Base-by-base conservation (phyloP, 2,329 filamentous ascomycete genomes). In the Bipolaris bicolor region DNA sequence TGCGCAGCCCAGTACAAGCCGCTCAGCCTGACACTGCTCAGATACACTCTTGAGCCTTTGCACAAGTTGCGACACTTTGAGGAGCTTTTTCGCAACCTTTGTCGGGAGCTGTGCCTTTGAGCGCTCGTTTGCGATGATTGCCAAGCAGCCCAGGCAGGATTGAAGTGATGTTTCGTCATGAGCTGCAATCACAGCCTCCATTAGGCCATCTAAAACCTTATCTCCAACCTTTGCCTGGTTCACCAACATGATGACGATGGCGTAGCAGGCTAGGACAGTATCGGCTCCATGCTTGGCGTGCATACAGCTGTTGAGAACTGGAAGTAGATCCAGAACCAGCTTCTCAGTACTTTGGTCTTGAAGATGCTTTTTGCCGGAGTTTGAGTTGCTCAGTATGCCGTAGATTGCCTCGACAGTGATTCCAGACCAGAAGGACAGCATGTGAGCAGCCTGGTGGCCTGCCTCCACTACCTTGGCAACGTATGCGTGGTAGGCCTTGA, bases 371-470 rank as follows among this genome's bases (percentile, higher is more conserved):
- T 92, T 84, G 51, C 93, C 93, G 1, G 92, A 93, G 64, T 86
- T 87, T 60, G 88, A 84, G 52, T 84, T 85, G 68, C 96, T 91
- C 56, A 98, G 79, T 81, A 95, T 92, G 29, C 88, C 89, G 61
- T 91, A 90, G 57, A 96, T 84, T 10, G 93, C 88, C 77, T 99
- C 93, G 0, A 92, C 91, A 74, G 90, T 88, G 49, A 97, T 83
- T 44, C 92, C 90, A 4, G 90, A 92, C 94, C 95, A 99, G 74
- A 99, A 97, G 0, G 91, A 89, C 52, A 97, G 79, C 57, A 97
- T 79, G 1, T 88, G 86, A 37, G 91, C 86, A 66, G 95, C 90
- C 52, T 94, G 88, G 56, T 91, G 88, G 51, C 87, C 85, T 39
- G 85, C 82, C 51, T 86, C 85, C 71, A 92, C 89, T 22, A 90